A percentile compares a stretch with the other conserved stretches of the same genome.
These are phyloP conservation scores for Rhizophora mangle DNA, from an alignment of 345 rosid genomes.

Conservation along the genomic window DNA sequence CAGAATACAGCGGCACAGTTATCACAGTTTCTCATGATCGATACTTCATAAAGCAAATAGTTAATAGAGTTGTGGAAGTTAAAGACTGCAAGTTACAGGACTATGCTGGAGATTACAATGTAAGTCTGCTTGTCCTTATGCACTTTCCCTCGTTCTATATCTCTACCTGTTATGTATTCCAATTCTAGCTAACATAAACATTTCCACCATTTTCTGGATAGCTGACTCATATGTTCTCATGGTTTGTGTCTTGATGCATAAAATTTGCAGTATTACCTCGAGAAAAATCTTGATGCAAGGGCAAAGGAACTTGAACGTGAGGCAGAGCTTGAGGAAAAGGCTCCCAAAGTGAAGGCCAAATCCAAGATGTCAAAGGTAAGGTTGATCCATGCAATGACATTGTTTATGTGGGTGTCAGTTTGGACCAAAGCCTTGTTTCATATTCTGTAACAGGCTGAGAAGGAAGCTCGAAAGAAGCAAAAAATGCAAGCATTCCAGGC, in stretches of 20 bases:
- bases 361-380: slow-evolving; percentile 93
- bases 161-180: too few species aligned
- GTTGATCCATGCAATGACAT: not conserved
- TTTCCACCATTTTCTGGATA: too few species aligned
- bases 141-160: not conserved
- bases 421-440: not conserved
- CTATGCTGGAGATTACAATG: slow-evolving; percentile 86
- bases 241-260: not conserved
- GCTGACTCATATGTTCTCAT: too few species aligned
- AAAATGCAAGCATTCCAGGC: slow-evolving; percentile 84
- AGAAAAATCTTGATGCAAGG: slow-evolving; percentile 92
- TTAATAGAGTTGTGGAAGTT: slow-evolving; percentile 89
- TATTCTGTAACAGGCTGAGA: slow-evolving; percentile 59
- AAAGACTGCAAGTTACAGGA: slow-evolving; percentile 64
- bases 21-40: slow-evolving; percentile 88
- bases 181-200: too few species aligned
- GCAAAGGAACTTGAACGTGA: slow-evolving; percentile 73
- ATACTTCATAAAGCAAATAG: slow-evolving; percentile 91
- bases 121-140: slow-evolving; percentile 18
- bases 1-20: slow-evolving; percentile 79
- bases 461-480: slow-evolving; percentile 93
- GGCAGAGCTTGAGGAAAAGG: slow-evolving; percentile 78
- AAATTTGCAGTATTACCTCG: slow-evolving; percentile 73
- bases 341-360: slow-evolving; percentile 89
- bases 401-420: not conserved